A percentile compares a stretch with the other conserved stretches of the same genome.
Conservation (phyloP, 1,284 basidiomycete genomes). For the Trichosporon coremiiforme region DNA sequence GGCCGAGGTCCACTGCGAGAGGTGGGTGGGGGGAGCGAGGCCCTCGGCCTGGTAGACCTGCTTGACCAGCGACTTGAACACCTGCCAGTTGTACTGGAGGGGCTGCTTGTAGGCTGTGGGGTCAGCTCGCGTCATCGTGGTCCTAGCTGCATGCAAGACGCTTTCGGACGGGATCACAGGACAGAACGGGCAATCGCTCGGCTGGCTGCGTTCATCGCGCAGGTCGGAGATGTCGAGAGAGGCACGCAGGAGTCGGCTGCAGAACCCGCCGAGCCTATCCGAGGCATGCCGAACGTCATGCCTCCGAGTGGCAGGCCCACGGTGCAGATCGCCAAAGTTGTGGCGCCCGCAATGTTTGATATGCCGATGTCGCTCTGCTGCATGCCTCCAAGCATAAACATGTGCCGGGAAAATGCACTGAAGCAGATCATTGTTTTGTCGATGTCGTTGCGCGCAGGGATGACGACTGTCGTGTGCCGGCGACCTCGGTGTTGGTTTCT, state of each 20-base stretch:
- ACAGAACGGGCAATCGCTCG: background rate
- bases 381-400: constrained; percentile 3
- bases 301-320: background rate
- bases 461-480: background rate
- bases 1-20: constrained; percentile 66
- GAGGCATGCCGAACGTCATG: background rate
- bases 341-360: background rate
- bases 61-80: constrained; percentile 80
- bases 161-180: background rate
- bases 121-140: background rate
- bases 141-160: background rate
- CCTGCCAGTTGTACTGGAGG: constrained; percentile 77
- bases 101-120: constrained; percentile 76
- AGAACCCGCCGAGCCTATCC: background rate
- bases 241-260: too few species aligned
- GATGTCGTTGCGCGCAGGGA: background rate
- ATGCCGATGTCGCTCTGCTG: background rate
- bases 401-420: background rate
- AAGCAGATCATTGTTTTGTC: background rate
- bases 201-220: background rate
- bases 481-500: background rate
- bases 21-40: constrained; percentile 75
- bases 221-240: too few species aligned
- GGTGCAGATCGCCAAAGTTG: constrained; percentile 1
- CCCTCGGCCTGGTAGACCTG: constrained; percentile 89